Conservation (phyloP, 2,329 filamentous ascomycete species). For the Botrytis fabae region DNA sequence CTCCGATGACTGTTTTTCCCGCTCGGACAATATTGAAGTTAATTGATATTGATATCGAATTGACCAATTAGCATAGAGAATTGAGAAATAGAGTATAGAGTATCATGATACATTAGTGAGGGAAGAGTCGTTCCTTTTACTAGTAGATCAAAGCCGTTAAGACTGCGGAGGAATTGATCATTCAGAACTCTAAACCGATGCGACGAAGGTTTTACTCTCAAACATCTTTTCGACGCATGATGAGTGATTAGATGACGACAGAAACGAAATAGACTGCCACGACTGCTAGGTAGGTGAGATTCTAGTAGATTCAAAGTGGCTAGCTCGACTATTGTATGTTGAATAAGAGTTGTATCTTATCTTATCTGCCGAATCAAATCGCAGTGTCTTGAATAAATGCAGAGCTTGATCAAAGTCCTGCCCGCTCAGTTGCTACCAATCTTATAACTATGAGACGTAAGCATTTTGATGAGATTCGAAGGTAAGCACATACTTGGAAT, state of each 20-base stretch:
- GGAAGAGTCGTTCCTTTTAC: not conserved
- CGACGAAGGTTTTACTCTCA: not conserved
- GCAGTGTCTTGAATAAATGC: not conserved
- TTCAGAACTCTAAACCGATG: not conserved
- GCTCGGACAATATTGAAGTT: not conserved
- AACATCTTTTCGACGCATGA: not conserved
- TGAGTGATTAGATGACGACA: not conserved
- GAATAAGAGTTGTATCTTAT: not conserved
- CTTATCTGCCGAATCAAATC: not conserved
- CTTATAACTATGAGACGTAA: not conserved
- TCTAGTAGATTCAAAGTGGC: not conserved
- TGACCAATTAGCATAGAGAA: not conserved
- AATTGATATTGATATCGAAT: slow-evolving; percentile 1
- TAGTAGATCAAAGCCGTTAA: not conserved
- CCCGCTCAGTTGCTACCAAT: not conserved
- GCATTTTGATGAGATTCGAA: not conserved
- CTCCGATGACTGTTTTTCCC: not conserved
- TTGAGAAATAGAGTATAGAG: not conserved
- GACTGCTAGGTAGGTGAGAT: not conserved
- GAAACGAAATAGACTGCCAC: not conserved
- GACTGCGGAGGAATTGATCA: not conserved
- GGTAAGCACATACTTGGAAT: not conserved
- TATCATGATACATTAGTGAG: not conserved
- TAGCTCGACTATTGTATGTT: not conserved
- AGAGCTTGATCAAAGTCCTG: not conserved